A percentile compares a stretch with the other conserved stretches of the same genome.
Conservation (phyloP, 1,284 basidiomycete genomes). For the Trametes sp. region DNA sequence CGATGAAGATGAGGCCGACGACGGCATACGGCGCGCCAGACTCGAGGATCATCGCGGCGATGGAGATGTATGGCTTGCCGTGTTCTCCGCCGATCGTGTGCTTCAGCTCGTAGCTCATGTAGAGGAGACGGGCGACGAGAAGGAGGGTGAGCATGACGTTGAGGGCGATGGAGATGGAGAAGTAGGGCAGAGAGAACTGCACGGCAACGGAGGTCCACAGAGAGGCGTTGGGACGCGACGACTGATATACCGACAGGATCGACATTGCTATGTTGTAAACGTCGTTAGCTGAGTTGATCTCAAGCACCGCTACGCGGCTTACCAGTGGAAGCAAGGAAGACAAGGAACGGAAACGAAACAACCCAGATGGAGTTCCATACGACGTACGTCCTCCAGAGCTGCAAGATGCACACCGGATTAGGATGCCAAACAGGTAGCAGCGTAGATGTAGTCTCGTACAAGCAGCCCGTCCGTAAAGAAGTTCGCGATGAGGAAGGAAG, state of each 20-base stretch:
- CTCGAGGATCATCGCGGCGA: conserved; percentile 44
- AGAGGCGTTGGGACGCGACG: conserved; percentile 21
- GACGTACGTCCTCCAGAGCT: conserved; percentile 42
- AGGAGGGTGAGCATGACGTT: conserved; percentile 48
- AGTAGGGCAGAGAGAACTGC: conserved; percentile 27
- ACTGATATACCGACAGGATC: conserved; percentile 23
- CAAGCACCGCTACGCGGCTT: background rate
- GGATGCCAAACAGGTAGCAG: too few relatives aligned
- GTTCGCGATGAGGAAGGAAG: conserved; percentile 36
- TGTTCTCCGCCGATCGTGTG: conserved; percentile 38
- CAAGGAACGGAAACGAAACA: conserved; percentile 20
- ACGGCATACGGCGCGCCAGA: conserved; percentile 42
- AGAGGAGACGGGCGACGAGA: conserved; percentile 46
- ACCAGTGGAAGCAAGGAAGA: conserved; percentile 28
- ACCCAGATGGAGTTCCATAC: conserved; percentile 30
- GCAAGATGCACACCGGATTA: background rate
- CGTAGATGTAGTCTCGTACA: conserved; percentile 35
- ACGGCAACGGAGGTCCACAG: conserved; percentile 18
- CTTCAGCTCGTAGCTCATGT: conserved; percentile 39
- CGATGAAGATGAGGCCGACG: conserved; percentile 41
- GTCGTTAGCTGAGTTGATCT: background rate
- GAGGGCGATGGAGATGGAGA: conserved; percentile 38
- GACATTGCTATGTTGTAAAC: conserved; percentile 13
- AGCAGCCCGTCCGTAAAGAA: conserved; percentile 43
- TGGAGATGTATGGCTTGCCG: conserved; percentile 35